Percentiles rank a stretch among this genome's conserved stretches.
Conservation (phyloP, 2,329 filamentous ascomycete genomes). For the Colletotrichum endophyticum region DNA sequence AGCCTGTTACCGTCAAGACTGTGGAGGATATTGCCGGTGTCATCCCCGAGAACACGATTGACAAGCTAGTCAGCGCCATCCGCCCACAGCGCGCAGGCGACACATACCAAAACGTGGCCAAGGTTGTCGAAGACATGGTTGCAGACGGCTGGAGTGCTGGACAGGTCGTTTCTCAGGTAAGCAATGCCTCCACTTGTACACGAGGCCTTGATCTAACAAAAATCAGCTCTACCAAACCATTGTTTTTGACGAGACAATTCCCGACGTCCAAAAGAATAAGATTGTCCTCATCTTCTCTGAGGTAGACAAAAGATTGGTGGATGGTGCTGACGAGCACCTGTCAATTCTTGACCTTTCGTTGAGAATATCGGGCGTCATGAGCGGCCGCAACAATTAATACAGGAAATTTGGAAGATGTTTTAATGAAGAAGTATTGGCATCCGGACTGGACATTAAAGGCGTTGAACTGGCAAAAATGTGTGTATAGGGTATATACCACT, state of each 20-base stretch:
- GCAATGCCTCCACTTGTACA: conserved; percentile 14
- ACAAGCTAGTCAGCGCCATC: conserved; percentile 74
- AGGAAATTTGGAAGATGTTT: not conserved
- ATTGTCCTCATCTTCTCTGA: conserved; percentile 92
- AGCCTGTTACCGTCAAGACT: conserved; percentile 73
- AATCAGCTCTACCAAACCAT: conserved; percentile 78
- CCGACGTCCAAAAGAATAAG: conserved; percentile 86
- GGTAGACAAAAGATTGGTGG: conserved; percentile 90
- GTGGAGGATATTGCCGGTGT: conserved; percentile 97
- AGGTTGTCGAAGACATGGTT: conserved; percentile 86
- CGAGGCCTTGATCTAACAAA: not conserved
- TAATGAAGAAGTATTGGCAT: not conserved
- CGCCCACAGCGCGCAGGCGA: conserved; percentile 69
- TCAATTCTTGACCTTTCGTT: conserved; percentile 86
- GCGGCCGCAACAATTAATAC: conserved; percentile 36
- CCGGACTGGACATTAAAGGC: conserved; percentile 3
- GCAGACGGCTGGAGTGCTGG: conserved; percentile 97
- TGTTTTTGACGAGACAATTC: conserved; percentile 82
- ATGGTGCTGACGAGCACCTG: conserved; percentile 94
- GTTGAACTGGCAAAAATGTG: conserved; percentile 1
- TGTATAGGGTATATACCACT: conserved; percentile 6
- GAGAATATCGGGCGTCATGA: conserved; percentile 77
- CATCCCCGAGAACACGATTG: conserved; percentile 78
- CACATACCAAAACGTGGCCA: conserved; percentile 76
- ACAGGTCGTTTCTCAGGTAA: conserved; percentile 82